Conservation (phyloP, 2,329 filamentous ascomycete species). For the Aspergillus amoenus region DNA sequence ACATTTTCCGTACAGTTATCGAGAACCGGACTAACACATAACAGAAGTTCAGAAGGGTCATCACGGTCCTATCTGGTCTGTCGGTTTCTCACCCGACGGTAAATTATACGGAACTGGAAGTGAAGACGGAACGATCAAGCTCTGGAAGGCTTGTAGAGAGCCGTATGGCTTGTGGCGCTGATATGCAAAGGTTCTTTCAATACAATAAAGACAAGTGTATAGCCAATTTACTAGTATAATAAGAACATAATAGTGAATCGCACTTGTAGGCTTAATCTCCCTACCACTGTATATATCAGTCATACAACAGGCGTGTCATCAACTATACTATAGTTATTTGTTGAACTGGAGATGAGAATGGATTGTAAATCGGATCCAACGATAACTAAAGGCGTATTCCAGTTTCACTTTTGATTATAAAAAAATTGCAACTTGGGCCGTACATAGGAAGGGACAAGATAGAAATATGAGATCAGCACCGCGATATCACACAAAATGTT, state of each 20-base stretch:
- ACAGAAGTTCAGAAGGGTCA: slow-evolving; percentile 92
- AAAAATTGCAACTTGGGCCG: not conserved
- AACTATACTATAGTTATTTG: not conserved
- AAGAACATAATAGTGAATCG: not conserved
- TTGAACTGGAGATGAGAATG: not conserved
- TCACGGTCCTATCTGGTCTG: slow-evolving; percentile 95
- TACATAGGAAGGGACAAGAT: not conserved
- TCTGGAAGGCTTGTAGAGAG: slow-evolving; percentile 70
- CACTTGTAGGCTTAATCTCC: not conserved
- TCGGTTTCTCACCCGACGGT: slow-evolving; percentile 90
- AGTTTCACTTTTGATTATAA: not conserved
- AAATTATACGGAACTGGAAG: slow-evolving; percentile 95
- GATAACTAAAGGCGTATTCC: not conserved
- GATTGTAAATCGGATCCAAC: not conserved
- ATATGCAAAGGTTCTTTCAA: not conserved
- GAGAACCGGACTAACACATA: slow-evolving; percentile 3
- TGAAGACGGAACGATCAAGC: slow-evolving; percentile 95
- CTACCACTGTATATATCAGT: too few relatives aligned
- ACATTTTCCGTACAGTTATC: not conserved
- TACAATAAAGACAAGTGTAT: not conserved
- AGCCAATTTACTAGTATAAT: not conserved
- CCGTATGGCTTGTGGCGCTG: slow-evolving; percentile 66
- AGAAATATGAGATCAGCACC: not conserved
- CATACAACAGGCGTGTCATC: too few relatives aligned
- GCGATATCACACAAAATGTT: not conserved